Base-by-base conservation (phyloP, 768 basidiomycete genomes). In the Kwoniella newhampshirensis region DNA sequence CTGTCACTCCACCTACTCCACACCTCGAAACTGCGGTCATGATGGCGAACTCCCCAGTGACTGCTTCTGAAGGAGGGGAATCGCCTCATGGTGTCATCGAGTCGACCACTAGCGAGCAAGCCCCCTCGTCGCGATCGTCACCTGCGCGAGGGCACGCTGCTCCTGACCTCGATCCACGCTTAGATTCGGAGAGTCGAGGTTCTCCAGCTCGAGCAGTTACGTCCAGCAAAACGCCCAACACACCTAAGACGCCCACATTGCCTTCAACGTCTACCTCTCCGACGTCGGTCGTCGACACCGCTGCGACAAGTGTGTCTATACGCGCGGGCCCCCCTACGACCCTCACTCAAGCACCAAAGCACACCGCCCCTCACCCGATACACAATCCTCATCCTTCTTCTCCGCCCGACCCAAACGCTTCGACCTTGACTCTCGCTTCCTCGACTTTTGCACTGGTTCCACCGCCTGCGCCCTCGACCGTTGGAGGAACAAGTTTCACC, bases 371-470 rank as follows among this genome's bases (percentile, higher is more conserved):
- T 51, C 91, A 97, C 77, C 93, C 94, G 9, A 84, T 91, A 43
- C 90, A 96, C 76, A 99, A 99, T 71, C 94, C 94, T 1, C 85
- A 89, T 21, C 94, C 96, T 21, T 87, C 87, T 15, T 89, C 89
- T 5, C 87, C 90, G 20, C 93, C 94, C 0, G 80, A 85, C 42
- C 91, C 93, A 70, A 92, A 98, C 70, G 94, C 94, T 1, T 92
- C 89, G 1, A 80, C 93, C 52, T 81, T 97, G 43, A 99, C 94
- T 0, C 83, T 99, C 11, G 94, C 94, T 12, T 92, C 90, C 23
- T 93, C 91, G 2, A 91, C 89, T 3, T 96, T 89, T 75, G 93
- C 85, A 5, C n/a, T 51, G 21, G 46, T 46, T 11, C 47, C 41
- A 20, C 54, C 27, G 21, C 30, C 18, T 44, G 21, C 47, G 27